Evolutionary conservation across 1,139 yeast species (phyloP).

Genomic region (Candida glucosophila): DNA sequence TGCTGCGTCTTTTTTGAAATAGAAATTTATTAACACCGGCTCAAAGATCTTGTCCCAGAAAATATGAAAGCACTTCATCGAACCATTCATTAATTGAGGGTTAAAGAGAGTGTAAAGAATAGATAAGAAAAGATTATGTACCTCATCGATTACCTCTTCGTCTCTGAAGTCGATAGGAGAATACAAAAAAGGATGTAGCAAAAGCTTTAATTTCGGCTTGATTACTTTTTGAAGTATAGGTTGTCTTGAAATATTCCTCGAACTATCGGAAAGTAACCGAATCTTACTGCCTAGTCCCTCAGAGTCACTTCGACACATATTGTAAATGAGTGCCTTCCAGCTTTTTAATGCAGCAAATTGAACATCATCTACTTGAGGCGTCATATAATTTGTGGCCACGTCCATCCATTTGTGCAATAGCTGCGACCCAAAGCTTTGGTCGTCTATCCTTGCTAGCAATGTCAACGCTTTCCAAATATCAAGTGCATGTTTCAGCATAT

Average conservation of each 20-base stretch:
- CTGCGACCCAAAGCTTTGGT: conserved; percentile 17
- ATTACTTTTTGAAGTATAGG: conserved; percentile 11
- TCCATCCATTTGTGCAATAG: conserved; percentile 25
- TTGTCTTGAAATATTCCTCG: conserved; percentile 8
- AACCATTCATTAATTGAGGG: conserved; percentile 12
- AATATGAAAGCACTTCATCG: conserved; percentile 18
- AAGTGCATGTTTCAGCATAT: conserved; percentile 26
- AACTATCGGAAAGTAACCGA: conserved; percentile 10
- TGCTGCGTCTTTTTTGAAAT: conserved; percentile 21
- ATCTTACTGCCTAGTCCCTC: conserved; percentile 13
- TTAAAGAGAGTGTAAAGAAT: conserved; percentile 26
- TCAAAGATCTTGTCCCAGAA: conserved; percentile 34
- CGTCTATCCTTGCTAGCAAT: conserved; percentile 18
- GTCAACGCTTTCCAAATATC: conserved; percentile 38
- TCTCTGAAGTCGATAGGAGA: conserved; percentile 14
- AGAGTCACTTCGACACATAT: conserved; percentile 26
- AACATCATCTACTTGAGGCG: conserved; percentile 15
- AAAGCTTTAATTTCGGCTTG: conserved; percentile 19
- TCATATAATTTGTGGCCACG: conserved; percentile 24
- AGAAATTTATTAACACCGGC: conserved; percentile 23
- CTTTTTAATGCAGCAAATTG: conserved; percentile 21
- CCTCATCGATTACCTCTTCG: conserved; percentile 18
- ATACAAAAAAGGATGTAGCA: conserved; percentile 20
- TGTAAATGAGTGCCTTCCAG: conserved; percentile 32
- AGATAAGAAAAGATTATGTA: conserved; percentile 22